Percentiles rank a stretch among this genome's conserved stretches.
Evolutionary conservation across 2,329 filamentous ascomycete genomes (phyloP).

Genomic region (Thielaviopsis populi): DNA sequence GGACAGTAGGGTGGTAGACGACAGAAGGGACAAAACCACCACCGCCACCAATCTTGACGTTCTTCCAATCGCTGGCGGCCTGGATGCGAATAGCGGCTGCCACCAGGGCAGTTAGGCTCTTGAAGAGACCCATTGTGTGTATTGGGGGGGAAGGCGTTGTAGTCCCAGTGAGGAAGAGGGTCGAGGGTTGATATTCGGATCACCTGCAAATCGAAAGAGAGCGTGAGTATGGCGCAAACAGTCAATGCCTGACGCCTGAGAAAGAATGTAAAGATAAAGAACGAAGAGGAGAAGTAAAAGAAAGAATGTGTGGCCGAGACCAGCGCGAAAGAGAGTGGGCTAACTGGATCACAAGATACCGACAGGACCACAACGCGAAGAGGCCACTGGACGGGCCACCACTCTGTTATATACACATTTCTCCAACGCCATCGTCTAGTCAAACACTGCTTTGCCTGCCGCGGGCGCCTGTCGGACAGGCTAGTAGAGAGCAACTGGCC

Average conservation of each 20-base stretch:
- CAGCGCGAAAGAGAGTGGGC: neutral
- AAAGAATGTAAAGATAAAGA: neutral
- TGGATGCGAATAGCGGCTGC: slow-evolving; percentile 20
- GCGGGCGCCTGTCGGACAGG: neutral
- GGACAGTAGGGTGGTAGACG: slow-evolving; percentile 37
- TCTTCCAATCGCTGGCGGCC: slow-evolving; percentile 32
- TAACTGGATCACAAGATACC: neutral
- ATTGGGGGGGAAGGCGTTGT: neutral
- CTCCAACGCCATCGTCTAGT: neutral
- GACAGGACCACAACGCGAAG: neutral
- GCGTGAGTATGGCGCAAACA: neutral
- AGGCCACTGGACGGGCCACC: neutral
- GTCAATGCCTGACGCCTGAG: neutral
- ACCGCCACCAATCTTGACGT: slow-evolving; percentile 38
- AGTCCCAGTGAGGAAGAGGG: neutral
- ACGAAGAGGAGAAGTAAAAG: neutral
- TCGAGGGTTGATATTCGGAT: neutral
- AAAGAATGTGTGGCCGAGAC: neutral
- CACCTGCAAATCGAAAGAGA: neutral
- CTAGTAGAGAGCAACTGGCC: no score
- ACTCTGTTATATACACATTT: neutral
- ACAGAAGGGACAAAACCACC: slow-evolving; percentile 43
- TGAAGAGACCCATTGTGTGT: slow-evolving; percentile 1
- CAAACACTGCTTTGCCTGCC: neutral
- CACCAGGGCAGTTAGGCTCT: slow-evolving; percentile 11